Evolutionary conservation across 371 early-diverging fungal genomes (phyloP), one percentile per base, ranked within the genome.

Genomic region (Apophysomyces trapeziformis): DNA sequence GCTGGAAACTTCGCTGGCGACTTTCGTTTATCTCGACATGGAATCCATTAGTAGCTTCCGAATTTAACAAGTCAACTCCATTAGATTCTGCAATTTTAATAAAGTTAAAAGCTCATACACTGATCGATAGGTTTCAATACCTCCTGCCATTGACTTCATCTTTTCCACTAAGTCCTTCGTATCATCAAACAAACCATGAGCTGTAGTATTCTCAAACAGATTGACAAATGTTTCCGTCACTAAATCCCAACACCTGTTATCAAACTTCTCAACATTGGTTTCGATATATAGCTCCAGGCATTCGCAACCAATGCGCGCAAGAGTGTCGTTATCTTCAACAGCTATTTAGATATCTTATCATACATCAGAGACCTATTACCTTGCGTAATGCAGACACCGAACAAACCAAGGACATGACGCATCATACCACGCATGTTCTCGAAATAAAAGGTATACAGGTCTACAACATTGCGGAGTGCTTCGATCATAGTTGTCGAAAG

Each of bases 271-370:
- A 7, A 87, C 87, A 70, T 96, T 96, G 46, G 79, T 77, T 60
- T 92, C 92, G 43, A 97, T 86, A 64, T 96, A 87, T 64, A 93
- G 92, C 72, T 93, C 94, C 64, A 97, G 75, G 68, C 98, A 96
- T 50, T 92, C 90, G 37, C 92, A 92, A 1, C 98, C 98, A 64
- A 96, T 95, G 57, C 91, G 83, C n/a, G 94, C 92, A 61, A 97
- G 82, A 0, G 94, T 90, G 70, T 96, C 95, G 70, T 94, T 93
- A 63, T 94, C 95, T 83, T 60, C 35, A 38, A 41, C 39, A 35
- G 36, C 38, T 21, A 58, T 45, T 38, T 16, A 43, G 43, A 12
- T 16, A 35, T 14, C 45, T 38, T 11, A 44, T 45, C 44, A 41
- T 57, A 35, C 38, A 21, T 16, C 11, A 8, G 8, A 9, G 7